Conservation (phyloP, 148 eudicot species). For the Silene conica region DNA sequence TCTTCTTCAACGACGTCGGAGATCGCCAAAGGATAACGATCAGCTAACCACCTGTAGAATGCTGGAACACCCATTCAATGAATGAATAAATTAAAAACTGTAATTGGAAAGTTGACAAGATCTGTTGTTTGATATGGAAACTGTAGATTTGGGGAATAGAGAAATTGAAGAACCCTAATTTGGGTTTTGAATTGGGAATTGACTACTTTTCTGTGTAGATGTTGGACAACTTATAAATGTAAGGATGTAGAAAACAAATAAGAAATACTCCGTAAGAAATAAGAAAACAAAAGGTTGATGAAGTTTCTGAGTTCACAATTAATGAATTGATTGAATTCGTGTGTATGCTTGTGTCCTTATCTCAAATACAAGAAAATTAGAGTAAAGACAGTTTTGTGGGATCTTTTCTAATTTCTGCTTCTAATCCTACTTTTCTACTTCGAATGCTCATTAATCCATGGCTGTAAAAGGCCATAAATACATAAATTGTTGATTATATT, state of each 20-base stretch:
- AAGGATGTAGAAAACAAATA: not conserved
- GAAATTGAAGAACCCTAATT: constrained; percentile 9
- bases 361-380: not conserved
- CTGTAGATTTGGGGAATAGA: constrained; percentile 1
- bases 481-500: no score
- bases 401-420: no score
- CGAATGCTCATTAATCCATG: no score
- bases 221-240: not conserved
- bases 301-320: no score
- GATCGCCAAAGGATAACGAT: constrained; percentile 72
- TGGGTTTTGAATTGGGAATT: constrained; percentile 2
- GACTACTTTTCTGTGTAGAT: not conserved
- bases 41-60: constrained; percentile 87
- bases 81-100: not conserved
- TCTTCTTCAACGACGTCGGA: constrained; percentile 71
- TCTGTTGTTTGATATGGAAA: not conserved
- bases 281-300: not conserved
- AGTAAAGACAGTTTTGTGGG: not conserved
- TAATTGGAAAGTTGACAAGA: not conserved
- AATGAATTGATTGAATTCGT: no score
- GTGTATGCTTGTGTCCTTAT: not conserved
- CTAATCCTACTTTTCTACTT: no score
- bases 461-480: no score
- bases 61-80: constrained; percentile 84
- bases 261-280: no score